phyloP scores from a whole-genome alignment of 345 rosid species.

The Anastatica hierochuntica region DNA sequence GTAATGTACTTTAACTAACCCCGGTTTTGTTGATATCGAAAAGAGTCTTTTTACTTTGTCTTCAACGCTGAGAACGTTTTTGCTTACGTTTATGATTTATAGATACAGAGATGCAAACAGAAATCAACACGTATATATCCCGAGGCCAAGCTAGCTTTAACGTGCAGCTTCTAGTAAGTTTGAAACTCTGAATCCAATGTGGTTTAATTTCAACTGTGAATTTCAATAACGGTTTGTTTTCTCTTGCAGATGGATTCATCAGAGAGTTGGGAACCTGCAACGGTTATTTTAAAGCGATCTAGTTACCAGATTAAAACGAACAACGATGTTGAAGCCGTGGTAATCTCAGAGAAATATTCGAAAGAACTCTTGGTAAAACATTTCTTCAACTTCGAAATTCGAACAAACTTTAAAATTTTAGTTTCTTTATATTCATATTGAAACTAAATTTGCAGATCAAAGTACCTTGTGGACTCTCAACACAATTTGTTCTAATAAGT shows the following conservation, averaged over 20 bases:
- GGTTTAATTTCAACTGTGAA: not conserved
- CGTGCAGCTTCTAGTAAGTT: slow-evolving; percentile 58
- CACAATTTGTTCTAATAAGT: slow-evolving; percentile 69
- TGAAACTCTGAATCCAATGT: not conserved
- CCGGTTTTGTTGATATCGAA: too few relatives aligned
- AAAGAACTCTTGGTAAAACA: slow-evolving; percentile 41
- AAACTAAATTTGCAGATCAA: slow-evolving; percentile 45
- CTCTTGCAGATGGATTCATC: slow-evolving; percentile 67
- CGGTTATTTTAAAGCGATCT: slow-evolving; percentile 41
- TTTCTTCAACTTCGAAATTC: not conserved
- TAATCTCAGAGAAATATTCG: slow-evolving; percentile 53
- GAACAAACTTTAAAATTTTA: too few relatives aligned
- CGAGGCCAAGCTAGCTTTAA: slow-evolving; percentile 62
- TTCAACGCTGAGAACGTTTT: not conserved
- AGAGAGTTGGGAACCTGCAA: slow-evolving; percentile 65
- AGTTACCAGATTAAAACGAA: slow-evolving; percentile 57
- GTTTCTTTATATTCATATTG: not conserved
- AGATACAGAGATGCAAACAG: slow-evolving; percentile 76
- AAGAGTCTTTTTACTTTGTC: not conserved
- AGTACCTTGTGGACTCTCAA: slow-evolving; percentile 68
- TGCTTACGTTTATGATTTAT: slow-evolving; percentile 25
- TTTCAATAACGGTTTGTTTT: not conserved
- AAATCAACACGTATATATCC: slow-evolving; percentile 49
- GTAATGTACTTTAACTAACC: slow-evolving; percentile 39
- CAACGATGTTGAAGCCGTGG: slow-evolving; percentile 31